Evolutionary conservation across 2,329 filamentous ascomycete genomes (phyloP).

Genomic region (Monascus ruber): DNA sequence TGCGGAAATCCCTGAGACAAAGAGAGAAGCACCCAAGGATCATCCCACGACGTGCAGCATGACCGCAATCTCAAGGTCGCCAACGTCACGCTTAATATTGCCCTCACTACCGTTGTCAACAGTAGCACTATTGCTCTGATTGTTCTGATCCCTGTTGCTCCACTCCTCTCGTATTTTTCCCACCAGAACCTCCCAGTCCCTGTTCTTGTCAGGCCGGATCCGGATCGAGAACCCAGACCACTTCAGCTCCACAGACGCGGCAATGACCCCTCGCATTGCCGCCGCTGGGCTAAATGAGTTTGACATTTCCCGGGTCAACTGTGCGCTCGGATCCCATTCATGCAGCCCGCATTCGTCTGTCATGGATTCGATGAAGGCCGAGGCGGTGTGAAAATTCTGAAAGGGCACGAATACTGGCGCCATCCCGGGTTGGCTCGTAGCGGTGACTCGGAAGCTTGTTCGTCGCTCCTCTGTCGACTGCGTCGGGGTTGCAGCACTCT

Average conservation of each 20-base stretch:
- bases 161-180: constrained; percentile 7
- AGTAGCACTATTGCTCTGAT: no score
- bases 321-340: constrained; percentile 4
- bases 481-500: neutral
- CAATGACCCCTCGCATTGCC: constrained; percentile 1
- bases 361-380: constrained; percentile 9
- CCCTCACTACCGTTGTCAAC: no score
- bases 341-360: constrained; percentile 4
- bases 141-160: constrained; percentile 2
- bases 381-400: constrained; percentile 4
- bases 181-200: constrained; percentile 7
- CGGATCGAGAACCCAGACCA: constrained; percentile 11
- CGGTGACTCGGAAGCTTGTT: constrained; percentile 9
- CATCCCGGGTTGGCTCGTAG: constrained; percentile 4
- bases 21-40: neutral
- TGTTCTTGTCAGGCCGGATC: constrained; percentile 8
- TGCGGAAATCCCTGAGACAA: no score
- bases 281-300: neutral
- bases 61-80: constrained; percentile 7
- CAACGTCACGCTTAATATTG: neutral
- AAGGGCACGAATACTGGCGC: constrained; percentile 10
- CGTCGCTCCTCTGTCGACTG: neutral
- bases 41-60: constrained; percentile 6
- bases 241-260: constrained; percentile 10
- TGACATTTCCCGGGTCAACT: constrained; percentile 3